Evolutionary conservation across 2,329 filamentous ascomycete genomes (phyloP), one percentile per base, ranked within the genome.

Genomic region (Penicillium digitatum): DNA sequence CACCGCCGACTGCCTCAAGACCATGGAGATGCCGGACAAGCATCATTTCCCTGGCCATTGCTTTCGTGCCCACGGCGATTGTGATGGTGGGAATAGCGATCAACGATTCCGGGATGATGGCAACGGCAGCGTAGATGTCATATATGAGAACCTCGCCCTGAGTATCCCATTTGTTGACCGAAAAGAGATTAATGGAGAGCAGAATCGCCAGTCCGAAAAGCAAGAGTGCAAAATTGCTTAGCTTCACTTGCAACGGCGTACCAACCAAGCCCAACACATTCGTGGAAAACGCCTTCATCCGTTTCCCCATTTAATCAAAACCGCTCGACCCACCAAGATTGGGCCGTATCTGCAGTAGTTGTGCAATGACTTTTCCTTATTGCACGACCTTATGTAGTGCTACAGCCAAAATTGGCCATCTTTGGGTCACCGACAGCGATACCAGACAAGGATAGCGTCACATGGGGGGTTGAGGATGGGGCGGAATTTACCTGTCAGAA

Each of bases 161-260:
- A 35, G 81, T 74, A 54, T 81, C 74, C 68, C 83, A 84, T 29
- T 76, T 69, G 69, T 81, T 85, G 55, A 82, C 82, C 2, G 79
- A 82, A 59, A 85, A 81, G 22, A 86, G 82, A 62, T 86, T 84
- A 61, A 86, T 82, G 11, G 83, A 82, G 43, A 84, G 76, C 10
- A 86, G 62, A 39, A 86, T 78, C 6, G 83, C 91, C 48, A 90
- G 82, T 44, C 80, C 85, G 67, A 95, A 95, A 2, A 95, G 82
- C 3, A 90, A 70, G 40, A 94, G 85, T 27, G 91, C 90, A 66
- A 96, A 87, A 73, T 92, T 90, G 75, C 88, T 90, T 48, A 96
- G 80, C 67, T 89, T 93, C 62, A 87, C 86, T 75, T 95, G 90
- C 43, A 96, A 78, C 0, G 91, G 91, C 1, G 91, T 95, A 47